Evolutionary conservation across 2,329 filamentous ascomycete genomes (phyloP), one percentile per base, ranked within the genome.

Genomic region (Onygena corvina): DNA sequence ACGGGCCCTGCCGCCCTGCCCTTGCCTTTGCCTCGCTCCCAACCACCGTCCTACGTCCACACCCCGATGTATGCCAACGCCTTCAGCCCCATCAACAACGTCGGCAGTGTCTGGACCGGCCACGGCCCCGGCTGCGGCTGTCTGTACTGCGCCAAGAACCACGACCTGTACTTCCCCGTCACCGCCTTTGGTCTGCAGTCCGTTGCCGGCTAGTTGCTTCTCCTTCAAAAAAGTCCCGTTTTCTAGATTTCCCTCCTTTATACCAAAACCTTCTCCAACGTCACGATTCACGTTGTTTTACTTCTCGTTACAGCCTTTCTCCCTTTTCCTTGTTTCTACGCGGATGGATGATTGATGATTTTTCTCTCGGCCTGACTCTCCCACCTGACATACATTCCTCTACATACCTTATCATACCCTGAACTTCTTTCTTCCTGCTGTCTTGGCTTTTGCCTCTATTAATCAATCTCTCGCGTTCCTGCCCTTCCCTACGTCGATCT

Each of bases 161-260:
- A 72, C 49, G 72, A 76, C 51, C 66, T 71, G 54, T 74, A 74
- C 56, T 70, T 75, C 64, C 62, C 61, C 48, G 59, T 66, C 46
- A 64, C 61, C 44, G 66, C 67, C 42, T 72, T 71, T 53, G 64
- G 62, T 35, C 63, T 73, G 53, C 73, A 74, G 58, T 63, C 72
- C 44, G 68, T 73, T 53, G 71, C 68, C 46, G 62, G 62, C 50
- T 70, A 61, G 57, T n/a, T n/a, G n/a, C 7, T 8, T 31, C n/a
- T 31, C 30, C n/a, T 31, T 8, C 7, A 20, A 31, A 46, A 46
- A 31, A 18, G 14, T 46, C 42, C 16, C 27, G 12, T 20, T 30
- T 45, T 29, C 27, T 46, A 30, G 27, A 27, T n/a, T 21, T 18
- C 25, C 40, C 42, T 46, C 31, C 29, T 20, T 46, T 45, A 1